Evolutionary conservation across 2,329 filamentous ascomycete genomes (phyloP).

Genomic region (Chrysosporium keratinophilum): DNA sequence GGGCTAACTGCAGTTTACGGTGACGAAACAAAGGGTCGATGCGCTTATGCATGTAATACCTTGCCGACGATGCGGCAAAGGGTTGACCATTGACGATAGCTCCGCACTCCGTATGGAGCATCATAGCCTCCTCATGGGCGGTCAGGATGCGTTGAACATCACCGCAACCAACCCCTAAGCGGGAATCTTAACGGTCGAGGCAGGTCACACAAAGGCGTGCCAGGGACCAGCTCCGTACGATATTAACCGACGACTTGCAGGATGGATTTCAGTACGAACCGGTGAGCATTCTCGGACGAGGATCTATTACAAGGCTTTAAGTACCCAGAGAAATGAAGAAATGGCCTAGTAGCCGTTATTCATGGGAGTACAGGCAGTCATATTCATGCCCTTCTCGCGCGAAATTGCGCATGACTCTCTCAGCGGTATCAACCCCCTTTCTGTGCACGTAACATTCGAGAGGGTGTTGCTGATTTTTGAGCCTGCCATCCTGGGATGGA

Average conservation of each 20-base stretch:
- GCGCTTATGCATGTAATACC: neutral
- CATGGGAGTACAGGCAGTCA: neutral
- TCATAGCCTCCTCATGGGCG: neutral
- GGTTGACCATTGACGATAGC: neutral
- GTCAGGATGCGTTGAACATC: neutral
- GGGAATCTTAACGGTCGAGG: neutral
- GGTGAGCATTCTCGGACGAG: neutral
- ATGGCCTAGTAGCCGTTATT: neutral
- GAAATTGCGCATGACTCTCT: conserved; percentile 1
- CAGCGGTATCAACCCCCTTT: neutral
- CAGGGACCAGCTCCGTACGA: neutral
- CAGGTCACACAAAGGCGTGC: neutral
- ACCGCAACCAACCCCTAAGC: neutral
- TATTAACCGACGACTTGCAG: neutral
- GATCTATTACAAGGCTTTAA: no score
- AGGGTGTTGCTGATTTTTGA: neutral
- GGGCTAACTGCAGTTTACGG: neutral
- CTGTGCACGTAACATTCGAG: neutral
- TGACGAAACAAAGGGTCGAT: conserved; percentile 4
- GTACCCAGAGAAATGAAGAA: neutral
- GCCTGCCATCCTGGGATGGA: neutral
- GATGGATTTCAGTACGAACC: neutral
- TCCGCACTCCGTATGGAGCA: no score
- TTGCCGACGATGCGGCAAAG: neutral
- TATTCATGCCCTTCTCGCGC: neutral